Percentiles rank a stretch among this genome's conserved stretches.
Conservation (phyloP, 768 basidiomycete species). For the Mycena haematopus region DNA sequence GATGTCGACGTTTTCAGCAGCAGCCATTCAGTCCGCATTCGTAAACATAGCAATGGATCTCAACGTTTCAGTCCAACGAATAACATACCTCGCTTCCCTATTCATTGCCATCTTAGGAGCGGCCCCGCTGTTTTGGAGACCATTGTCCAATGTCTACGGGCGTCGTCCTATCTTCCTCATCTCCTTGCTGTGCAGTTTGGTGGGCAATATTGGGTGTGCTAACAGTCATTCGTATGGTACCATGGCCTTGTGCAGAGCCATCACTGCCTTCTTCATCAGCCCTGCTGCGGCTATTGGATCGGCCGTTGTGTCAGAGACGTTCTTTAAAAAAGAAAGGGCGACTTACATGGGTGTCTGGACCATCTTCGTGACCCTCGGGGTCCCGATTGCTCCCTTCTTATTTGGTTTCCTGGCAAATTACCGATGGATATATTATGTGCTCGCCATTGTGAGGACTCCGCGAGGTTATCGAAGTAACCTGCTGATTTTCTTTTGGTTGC, state of each 20-base stretch:
- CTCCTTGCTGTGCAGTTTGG: neutral
- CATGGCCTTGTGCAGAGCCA: neutral
- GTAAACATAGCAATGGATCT: neutral
- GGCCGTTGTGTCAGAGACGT: neutral
- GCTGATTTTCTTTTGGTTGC: neutral
- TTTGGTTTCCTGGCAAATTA: neutral
- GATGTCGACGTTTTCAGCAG: neutral
- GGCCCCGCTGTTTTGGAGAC: neutral
- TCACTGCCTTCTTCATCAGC: neutral
- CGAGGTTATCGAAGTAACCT: too few relatives aligned
- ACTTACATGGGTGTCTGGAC: conserved; percentile 1
- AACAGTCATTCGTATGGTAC: neutral
- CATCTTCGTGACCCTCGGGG: neutral
- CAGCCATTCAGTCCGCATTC: neutral
- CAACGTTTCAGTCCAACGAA: neutral
- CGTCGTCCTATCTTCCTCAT: neutral
- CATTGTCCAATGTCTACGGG: neutral
- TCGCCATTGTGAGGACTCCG: neutral
- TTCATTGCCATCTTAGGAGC: neutral
- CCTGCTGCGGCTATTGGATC: neutral
- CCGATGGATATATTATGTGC: neutral
- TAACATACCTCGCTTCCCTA: neutral
- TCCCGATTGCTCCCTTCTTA: neutral
- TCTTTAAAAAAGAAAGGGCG: neutral
- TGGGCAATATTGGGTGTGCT: neutral